phyloP scores from a whole-genome alignment of 768 basidiomycete genomes.

The Cubamyces sp. region DNA sequence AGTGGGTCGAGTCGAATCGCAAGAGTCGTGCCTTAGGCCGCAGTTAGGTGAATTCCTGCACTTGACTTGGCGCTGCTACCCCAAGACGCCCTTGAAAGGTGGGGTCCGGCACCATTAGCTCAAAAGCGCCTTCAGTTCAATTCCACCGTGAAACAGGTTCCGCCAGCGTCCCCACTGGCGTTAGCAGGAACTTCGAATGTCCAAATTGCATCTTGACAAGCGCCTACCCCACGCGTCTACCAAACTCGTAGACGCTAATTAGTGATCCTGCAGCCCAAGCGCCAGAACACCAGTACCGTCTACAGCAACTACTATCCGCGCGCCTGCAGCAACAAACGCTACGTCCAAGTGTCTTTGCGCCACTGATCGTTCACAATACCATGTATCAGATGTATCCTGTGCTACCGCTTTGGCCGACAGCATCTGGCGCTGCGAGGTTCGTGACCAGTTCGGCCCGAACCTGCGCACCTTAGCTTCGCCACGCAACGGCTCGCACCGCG shows the following conservation, averaged over 20 bases:
- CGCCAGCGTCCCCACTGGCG: too few species aligned
- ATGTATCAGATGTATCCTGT: constrained; percentile 10
- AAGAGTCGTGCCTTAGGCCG: too few species aligned
- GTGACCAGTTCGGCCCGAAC: constrained; percentile 5
- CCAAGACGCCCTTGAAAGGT: too few species aligned
- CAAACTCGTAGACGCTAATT: not conserved
- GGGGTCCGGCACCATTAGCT: too few species aligned
- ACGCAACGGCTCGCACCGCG: not conserved
- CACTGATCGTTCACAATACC: not conserved
- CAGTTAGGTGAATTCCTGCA: too few species aligned
- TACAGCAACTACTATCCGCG: not conserved
- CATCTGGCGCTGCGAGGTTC: not conserved
- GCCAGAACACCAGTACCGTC: not conserved
- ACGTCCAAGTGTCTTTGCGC: not conserved
- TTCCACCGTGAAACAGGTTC: too few species aligned
- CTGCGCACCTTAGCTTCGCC: not conserved
- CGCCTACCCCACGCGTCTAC: not conserved
- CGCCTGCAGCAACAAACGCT: too few species aligned
- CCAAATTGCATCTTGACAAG: not conserved
- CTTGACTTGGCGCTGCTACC: too few species aligned
- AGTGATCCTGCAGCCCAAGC: not conserved
- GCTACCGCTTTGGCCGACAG: not conserved
- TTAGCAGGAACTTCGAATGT: not conserved
- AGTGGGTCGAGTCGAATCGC: too few species aligned
- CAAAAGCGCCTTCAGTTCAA: too few species aligned